Percentiles rank a stretch among this genome's conserved stretches.
Evolutionary conservation across 441 rosid species (phyloP).

Genomic region (Erodium moschatum): DNA sequence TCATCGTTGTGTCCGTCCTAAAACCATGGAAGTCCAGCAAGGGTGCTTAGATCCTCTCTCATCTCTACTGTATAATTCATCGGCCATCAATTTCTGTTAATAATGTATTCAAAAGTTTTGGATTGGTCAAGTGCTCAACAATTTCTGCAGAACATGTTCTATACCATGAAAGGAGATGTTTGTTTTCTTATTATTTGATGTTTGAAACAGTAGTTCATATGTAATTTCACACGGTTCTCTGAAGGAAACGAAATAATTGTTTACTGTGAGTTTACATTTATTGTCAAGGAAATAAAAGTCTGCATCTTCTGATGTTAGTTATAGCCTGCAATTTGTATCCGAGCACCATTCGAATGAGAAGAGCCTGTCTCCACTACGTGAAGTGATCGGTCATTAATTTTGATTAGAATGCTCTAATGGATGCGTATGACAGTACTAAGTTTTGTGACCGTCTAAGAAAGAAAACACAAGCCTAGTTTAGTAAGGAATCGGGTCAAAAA

Average conservation of each 20-base stretch:
- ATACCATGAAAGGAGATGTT: not conserved
- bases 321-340: no score
- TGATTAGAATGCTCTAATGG: no score
- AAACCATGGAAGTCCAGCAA: constrained; percentile 71
- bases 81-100: constrained; percentile 19
- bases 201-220: constrained; percentile 13
- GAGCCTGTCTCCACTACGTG: no score
- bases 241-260: no score
- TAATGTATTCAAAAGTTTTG: constrained; percentile 10
- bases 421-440: no score
- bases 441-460: no score
- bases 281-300: not conserved
- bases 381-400: no score
- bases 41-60: constrained; percentile 41
- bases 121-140: not conserved
- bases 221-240: not conserved
- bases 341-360: no score
- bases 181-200: constrained; percentile 8
- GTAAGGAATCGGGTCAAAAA: no score
- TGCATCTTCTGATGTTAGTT: not conserved
- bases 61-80: not conserved
- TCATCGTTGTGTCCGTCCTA: constrained; percentile 54
- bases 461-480: no score
- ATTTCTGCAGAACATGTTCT: not conserved
- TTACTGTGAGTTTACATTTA: no score